Conservation (phyloP, 208 protist genomes). For the Trypanosoma melophagium region DNA sequence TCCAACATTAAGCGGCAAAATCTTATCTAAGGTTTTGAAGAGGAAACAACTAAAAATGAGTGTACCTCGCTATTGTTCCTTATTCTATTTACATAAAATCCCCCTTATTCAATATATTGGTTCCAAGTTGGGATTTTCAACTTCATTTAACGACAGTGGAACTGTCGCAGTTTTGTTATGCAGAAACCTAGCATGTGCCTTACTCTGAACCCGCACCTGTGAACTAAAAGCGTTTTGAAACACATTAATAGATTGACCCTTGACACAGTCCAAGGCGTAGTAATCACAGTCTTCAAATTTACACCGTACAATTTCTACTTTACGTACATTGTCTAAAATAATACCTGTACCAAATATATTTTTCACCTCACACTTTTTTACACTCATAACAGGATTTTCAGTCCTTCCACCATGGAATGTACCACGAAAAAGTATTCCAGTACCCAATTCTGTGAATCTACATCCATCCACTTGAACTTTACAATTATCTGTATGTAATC, state of each 20-base stretch:
- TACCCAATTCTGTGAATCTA: slow-evolving; percentile 39
- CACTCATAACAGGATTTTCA: slow-evolving; percentile 28
- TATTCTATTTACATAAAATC: slow-evolving; percentile 18
- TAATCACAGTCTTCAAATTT: slow-evolving; percentile 64
- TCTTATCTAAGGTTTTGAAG: background rate
- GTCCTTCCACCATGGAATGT: slow-evolving; percentile 3
- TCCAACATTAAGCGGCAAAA: background rate
- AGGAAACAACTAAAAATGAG: background rate
- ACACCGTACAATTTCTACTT: slow-evolving; percentile 54
- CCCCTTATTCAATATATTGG: slow-evolving; percentile 52
- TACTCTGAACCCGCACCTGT: slow-evolving; percentile 58
- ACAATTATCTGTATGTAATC: slow-evolving; percentile 52
- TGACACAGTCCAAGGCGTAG: slow-evolving; percentile 76
- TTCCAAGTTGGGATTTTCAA: slow-evolving; percentile 66
- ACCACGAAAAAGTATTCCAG: slow-evolving; percentile 38
- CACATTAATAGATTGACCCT: slow-evolving; percentile 48
- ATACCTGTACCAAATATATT: slow-evolving; percentile 60
- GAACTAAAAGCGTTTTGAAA: slow-evolving; percentile 65
- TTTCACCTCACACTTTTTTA: slow-evolving; percentile 51
- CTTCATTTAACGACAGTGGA: slow-evolving; percentile 52
- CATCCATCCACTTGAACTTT: slow-evolving; percentile 35
- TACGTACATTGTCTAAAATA: slow-evolving; percentile 52
- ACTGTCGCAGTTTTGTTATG: slow-evolving; percentile 66
- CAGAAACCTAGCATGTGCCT: slow-evolving; percentile 49
- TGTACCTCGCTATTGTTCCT: background rate